phyloP scores from a whole-genome alignment of 1,284 basidiomycete genomes.

The Ustilago sp. region DNA sequence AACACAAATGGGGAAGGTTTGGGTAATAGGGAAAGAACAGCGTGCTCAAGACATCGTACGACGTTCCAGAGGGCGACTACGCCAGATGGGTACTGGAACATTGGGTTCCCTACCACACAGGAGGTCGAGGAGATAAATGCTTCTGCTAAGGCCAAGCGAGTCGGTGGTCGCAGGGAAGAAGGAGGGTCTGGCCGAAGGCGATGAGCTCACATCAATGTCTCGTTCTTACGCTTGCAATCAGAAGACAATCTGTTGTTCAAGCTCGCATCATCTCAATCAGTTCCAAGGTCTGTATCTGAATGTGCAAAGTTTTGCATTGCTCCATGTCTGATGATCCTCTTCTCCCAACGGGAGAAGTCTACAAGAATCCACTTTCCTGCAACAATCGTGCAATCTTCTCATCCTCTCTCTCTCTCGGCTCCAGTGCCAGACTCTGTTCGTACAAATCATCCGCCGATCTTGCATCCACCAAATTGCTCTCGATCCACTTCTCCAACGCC shows the following conservation, averaged over 20 bases:
- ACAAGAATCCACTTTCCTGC: slow-evolving; percentile 88
- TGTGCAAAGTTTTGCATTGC: not conserved
- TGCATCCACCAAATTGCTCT: slow-evolving; percentile 75
- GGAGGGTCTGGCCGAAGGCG: not conserved
- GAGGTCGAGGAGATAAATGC: slow-evolving; percentile 35
- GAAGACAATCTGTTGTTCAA: too few species aligned
- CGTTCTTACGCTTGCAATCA: too few species aligned
- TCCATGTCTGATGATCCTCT: not conserved
- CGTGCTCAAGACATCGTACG: slow-evolving; percentile 36
- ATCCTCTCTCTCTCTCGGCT: slow-evolving; percentile 90
- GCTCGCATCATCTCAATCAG: too few species aligned
- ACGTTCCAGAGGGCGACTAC: slow-evolving; percentile 25
- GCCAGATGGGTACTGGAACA: slow-evolving; percentile 47
- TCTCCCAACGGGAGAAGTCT: not conserved
- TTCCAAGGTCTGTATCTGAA: not conserved
- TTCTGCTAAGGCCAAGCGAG: not conserved
- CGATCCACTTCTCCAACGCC: slow-evolving; percentile 80
- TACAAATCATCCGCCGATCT: slow-evolving; percentile 72
- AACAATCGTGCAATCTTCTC: slow-evolving; percentile 84
- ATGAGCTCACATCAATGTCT: not conserved
- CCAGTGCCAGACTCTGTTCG: slow-evolving; percentile 83
- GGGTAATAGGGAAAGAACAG: slow-evolving; percentile 21
- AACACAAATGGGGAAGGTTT: not conserved
- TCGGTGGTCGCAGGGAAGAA: not conserved
- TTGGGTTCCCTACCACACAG: slow-evolving; percentile 41